Conservation (phyloP, 2,329 filamentous ascomycete species). For the Pseudogymnoascus pannorum region DNA sequence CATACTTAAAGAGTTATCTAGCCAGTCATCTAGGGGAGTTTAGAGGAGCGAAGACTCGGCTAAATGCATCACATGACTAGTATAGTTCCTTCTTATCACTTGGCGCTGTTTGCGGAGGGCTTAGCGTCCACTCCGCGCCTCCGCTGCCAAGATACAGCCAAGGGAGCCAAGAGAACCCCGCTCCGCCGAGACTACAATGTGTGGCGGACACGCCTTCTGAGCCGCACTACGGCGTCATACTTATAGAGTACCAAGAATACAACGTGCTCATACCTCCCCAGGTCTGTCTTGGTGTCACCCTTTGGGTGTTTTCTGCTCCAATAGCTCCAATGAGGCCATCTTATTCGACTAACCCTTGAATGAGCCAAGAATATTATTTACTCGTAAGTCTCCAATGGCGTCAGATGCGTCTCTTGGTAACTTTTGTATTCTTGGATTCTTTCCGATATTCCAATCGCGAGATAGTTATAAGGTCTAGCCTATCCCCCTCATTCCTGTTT, state of each 20-base stretch:
- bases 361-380: slow-evolving; percentile 5
- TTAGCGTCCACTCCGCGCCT: slow-evolving; percentile 1
- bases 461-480: slow-evolving; percentile 1
- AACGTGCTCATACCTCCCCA: not conserved
- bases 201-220: not conserved
- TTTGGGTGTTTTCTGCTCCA: not conserved
- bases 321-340: not conserved
- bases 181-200: not conserved
- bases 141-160: not conserved
- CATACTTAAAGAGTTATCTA: not conserved
- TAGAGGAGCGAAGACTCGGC: not conserved
- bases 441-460: not conserved
- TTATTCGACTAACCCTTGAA: not conserved
- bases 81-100: not conserved
- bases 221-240: not conserved
- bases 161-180: not conserved
- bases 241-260: not conserved
- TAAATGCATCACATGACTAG: not conserved
- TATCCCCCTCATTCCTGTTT: slow-evolving; percentile 4
- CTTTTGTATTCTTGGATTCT: not conserved
- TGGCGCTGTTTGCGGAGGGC: not conserved
- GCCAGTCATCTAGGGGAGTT: not conserved
- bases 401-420: slow-evolving; percentile 5
- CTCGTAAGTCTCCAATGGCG: not conserved
- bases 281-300: not conserved